Percentiles rank a stretch among this genome's conserved stretches.
Evolutionary conservation across 768 basidiomycete genomes (phyloP).

Genomic region (Leccinellum luteum): DNA sequence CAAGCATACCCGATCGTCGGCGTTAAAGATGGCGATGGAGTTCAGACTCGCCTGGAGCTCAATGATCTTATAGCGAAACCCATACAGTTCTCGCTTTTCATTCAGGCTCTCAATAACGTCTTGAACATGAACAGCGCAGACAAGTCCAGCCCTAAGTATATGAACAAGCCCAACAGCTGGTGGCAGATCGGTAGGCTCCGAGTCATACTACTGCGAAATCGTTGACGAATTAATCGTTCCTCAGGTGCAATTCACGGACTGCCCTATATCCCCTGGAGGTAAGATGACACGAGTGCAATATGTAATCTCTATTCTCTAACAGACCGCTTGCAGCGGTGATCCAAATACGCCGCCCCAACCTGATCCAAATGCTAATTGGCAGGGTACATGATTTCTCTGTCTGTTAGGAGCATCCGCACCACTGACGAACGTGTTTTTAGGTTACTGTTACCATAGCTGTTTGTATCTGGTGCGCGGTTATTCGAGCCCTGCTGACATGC

Average conservation of each 20-base stretch:
- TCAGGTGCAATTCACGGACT: slow-evolving; percentile 19
- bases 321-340: slow-evolving; percentile 13
- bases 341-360: slow-evolving; percentile 8
- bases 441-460: slow-evolving; percentile 23
- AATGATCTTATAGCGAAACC: slow-evolving; percentile 14
- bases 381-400: slow-evolving; percentile 2
- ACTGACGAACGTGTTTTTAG: slow-evolving; percentile 8
- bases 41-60: slow-evolving; percentile 16
- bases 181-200: slow-evolving; percentile 18
- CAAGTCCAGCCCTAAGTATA: slow-evolving; percentile 1
- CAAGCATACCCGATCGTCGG: slow-evolving; percentile 11
- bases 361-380: slow-evolving; percentile 5
- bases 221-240: not conserved
- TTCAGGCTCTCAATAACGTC: slow-evolving; percentile 11
- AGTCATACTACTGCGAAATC: too few species aligned
- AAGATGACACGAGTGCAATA: not conserved
- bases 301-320: not conserved
- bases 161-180: slow-evolving; percentile 21
- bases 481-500: not conserved
- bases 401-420: not conserved
- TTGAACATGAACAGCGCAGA: slow-evolving; percentile 3
- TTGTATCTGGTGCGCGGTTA: not conserved
- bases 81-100: slow-evolving; percentile 20
- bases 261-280: slow-evolving; percentile 15
- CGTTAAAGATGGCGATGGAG: not conserved